These are phyloP conservation scores for Lactuca saligna DNA, from an alignment of 129 eudicot genomes.

Conservation along the genomic window DNA sequence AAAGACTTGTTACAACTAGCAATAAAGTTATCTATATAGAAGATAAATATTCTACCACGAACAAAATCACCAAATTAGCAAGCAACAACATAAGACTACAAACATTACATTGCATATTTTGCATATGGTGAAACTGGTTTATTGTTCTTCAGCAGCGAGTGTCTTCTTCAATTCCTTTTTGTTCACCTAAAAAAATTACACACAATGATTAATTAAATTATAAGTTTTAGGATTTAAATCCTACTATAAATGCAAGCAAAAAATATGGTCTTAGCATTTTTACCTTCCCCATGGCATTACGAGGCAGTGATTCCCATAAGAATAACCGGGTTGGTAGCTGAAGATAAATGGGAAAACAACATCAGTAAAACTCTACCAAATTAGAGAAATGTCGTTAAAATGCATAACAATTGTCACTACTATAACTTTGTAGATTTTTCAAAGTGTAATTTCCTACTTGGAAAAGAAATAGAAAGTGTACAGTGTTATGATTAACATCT, in stretches of 20 bases:
- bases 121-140: slow-evolving; percentile 9
- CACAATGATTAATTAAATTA: not conserved
- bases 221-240: not conserved
- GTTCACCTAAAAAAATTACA: slow-evolving; percentile 65
- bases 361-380: not conserved
- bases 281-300: slow-evolving; percentile 99
- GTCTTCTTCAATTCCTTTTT: slow-evolving; percentile 82
- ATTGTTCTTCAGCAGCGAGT: slow-evolving; percentile 58
- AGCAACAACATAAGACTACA: not conserved
- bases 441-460: too few species aligned
- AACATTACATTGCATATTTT: slow-evolving; percentile 8
- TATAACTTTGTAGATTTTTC: too few species aligned
- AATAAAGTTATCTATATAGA: not conserved
- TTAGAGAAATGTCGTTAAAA: too few species aligned
- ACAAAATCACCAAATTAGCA: not conserved
- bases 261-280: not conserved
- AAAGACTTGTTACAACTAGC: too few species aligned
- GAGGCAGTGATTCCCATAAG: slow-evolving; percentile 89
- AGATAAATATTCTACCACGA: not conserved
- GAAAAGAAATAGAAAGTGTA: too few species aligned
- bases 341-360: not conserved
- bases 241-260: not conserved
- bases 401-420: too few species aligned
- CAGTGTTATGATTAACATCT: too few species aligned
- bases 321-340: slow-evolving; percentile 85